A percentile compares a stretch with the other conserved stretches of the same genome.
Evolutionary conservation across 2,329 filamentous ascomycete species (phyloP).

Genomic region (Simplicillium sp.): DNA sequence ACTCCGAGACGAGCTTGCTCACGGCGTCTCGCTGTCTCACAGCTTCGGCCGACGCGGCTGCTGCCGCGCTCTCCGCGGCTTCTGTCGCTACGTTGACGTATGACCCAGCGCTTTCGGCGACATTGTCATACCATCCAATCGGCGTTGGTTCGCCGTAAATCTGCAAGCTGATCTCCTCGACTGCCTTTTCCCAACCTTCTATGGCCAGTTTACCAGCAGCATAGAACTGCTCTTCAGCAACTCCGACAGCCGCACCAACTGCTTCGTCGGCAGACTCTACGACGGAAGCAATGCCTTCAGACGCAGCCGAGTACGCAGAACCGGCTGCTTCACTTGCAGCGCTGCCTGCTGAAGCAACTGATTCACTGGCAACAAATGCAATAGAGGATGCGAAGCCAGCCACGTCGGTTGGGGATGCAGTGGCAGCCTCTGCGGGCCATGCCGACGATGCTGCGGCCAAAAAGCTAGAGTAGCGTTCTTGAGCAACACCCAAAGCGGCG

Average conservation of each 20-base stretch:
- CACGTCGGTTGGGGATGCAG: constrained; percentile 21
- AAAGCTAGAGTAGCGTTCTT: constrained; percentile 71
- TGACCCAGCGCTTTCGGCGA: constrained; percentile 32
- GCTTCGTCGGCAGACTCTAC: constrained; percentile 27
- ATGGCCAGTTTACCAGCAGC: constrained; percentile 26
- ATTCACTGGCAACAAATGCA: constrained; percentile 34
- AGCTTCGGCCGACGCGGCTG: constrained; percentile 52
- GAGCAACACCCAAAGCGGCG: constrained; percentile 66
- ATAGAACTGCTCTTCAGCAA: constrained; percentile 27
- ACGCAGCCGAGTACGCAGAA: constrained; percentile 36
- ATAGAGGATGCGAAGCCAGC: constrained; percentile 31
- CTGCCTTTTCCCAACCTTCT: constrained; percentile 29
- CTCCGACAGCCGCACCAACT: constrained; percentile 33
- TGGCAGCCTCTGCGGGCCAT: no score
- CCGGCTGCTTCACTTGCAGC: constrained; percentile 41
- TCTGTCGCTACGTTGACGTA: constrained; percentile 27
- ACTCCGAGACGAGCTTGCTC: constrained; percentile 63
- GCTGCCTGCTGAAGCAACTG: constrained; percentile 33
- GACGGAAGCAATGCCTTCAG: constrained; percentile 29
- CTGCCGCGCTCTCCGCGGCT: constrained; percentile 41
- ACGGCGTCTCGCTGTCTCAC: constrained; percentile 60
- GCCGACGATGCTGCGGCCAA: constrained; percentile 56
- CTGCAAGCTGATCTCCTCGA: constrained; percentile 57
- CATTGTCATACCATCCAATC: constrained; percentile 41
- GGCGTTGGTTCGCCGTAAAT: constrained; percentile 59